Conservation (phyloP, 805 yeast genomes). For the Wickerhamomyces hampshirensis region DNA sequence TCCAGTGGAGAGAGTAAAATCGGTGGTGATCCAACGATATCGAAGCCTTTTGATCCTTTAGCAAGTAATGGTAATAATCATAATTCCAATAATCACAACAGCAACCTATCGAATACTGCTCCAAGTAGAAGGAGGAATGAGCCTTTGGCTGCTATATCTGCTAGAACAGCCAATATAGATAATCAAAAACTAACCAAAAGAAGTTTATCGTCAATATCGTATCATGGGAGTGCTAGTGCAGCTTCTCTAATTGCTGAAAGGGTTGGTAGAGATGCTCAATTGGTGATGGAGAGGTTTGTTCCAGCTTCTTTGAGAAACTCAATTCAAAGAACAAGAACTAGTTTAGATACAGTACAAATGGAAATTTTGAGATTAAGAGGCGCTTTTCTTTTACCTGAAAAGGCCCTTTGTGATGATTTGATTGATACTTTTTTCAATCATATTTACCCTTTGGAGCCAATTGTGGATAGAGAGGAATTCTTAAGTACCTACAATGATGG, state of each 20-base stretch:
- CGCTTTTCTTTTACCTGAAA: slow-evolving; percentile 64
- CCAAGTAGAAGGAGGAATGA: slow-evolving; percentile 28
- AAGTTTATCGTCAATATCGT: slow-evolving; percentile 30
- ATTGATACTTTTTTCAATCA: slow-evolving; percentile 57
- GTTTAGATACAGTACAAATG: slow-evolving; percentile 54
- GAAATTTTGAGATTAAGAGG: slow-evolving; percentile 61
- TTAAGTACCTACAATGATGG: slow-evolving; percentile 52
- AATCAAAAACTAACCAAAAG: slow-evolving; percentile 19
- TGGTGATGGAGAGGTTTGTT: slow-evolving; percentile 22
- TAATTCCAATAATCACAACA: not conserved
- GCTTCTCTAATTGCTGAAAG: slow-evolving; percentile 24
- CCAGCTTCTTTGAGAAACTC: slow-evolving; percentile 19
- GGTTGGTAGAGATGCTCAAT: slow-evolving; percentile 29
- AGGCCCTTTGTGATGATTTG: slow-evolving; percentile 53
- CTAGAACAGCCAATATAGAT: slow-evolving; percentile 27
- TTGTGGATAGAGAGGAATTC: slow-evolving; percentile 58
- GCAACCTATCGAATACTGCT: not conserved
- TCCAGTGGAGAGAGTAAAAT: not conserved
- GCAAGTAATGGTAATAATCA: not conserved
- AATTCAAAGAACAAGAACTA: slow-evolving; percentile 23
- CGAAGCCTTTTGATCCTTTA: too few species aligned
- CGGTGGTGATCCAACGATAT: too few species aligned
- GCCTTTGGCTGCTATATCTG: slow-evolving; percentile 29
- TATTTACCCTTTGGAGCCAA: slow-evolving; percentile 67
- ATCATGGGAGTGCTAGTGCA: slow-evolving; percentile 50